phyloP scores from a whole-genome alignment of 2,329 filamentous ascomycete genomes.

The Fusarium transvaalense region DNA sequence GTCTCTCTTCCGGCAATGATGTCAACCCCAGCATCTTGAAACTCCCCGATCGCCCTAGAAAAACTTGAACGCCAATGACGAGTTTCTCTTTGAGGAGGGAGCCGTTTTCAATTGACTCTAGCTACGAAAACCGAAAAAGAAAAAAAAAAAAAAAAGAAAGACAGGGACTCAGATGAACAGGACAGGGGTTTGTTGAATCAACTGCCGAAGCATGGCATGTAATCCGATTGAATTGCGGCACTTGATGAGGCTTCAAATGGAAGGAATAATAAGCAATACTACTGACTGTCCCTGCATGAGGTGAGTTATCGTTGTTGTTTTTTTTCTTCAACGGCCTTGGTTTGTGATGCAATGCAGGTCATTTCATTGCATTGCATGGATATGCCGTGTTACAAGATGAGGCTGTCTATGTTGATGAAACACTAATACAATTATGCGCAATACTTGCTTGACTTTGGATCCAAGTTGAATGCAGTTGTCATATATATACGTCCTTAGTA shows the following conservation, averaged over 20 bases:
- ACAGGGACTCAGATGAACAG: neutral
- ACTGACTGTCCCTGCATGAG: constrained; percentile 20
- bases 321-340: neutral
- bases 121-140: neutral
- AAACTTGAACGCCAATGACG: constrained; percentile 18
- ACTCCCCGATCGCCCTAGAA: neutral
- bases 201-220: no score
- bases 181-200: neutral
- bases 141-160: no score
- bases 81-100: neutral
- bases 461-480: neutral
- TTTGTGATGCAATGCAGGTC: neutral
- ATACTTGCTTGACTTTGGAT: neutral
- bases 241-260: neutral
- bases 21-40: constrained; percentile 21
- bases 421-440: neutral
- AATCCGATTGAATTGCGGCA: neutral
- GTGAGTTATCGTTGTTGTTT: neutral
- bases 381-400: neutral
- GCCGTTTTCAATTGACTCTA: constrained; percentile 1
- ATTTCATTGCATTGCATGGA: neutral
- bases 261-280: neutral
- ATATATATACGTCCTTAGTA: no score
- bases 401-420: neutral
- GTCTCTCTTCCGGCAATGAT: constrained; percentile 20